These are phyloP conservation scores for Smallanthus sonchifolius DNA, from an alignment of 129 eudicot genomes.

Conservation along the genomic window DNA sequence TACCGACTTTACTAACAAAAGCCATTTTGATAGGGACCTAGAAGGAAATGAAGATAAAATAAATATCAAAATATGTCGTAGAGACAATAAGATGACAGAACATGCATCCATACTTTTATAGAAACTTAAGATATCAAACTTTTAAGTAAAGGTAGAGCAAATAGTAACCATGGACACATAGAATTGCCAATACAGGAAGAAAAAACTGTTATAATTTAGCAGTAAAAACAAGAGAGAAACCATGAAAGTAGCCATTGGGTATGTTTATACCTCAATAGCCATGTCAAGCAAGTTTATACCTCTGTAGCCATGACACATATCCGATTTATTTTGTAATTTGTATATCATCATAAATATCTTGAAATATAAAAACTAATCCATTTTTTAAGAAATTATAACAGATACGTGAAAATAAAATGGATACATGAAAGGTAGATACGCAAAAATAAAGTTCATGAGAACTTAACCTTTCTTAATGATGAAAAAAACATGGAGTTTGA, in stretches of 20 bases:
- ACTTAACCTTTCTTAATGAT: no score
- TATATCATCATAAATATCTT: neutral
- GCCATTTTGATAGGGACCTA: slow-evolving; percentile 59
- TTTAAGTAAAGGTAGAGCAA: neutral
- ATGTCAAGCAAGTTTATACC: neutral
- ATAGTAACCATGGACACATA: neutral
- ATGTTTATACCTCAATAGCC: neutral
- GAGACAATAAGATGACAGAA: neutral
- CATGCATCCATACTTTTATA: neutral
- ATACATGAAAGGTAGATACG: no score
- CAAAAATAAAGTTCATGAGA: no score
- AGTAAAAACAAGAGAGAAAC: neutral
- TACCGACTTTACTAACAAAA: slow-evolving; percentile 55
- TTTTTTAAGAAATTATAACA: neutral
- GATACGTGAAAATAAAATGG: neutral
- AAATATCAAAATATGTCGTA: neutral
- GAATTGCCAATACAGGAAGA: neutral
- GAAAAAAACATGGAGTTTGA: no score
- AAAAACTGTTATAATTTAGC: neutral
- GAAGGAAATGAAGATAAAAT: neutral
- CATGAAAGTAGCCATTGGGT: neutral
- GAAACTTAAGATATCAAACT: neutral
- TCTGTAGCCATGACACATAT: neutral
- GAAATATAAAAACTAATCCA: neutral
- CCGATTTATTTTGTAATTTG: neutral